A percentile compares a stretch with the other conserved stretches of the same genome.
Evolutionary conservation across 2,329 filamentous ascomycete species (phyloP).

Genomic region (Fusarium penzigii): DNA sequence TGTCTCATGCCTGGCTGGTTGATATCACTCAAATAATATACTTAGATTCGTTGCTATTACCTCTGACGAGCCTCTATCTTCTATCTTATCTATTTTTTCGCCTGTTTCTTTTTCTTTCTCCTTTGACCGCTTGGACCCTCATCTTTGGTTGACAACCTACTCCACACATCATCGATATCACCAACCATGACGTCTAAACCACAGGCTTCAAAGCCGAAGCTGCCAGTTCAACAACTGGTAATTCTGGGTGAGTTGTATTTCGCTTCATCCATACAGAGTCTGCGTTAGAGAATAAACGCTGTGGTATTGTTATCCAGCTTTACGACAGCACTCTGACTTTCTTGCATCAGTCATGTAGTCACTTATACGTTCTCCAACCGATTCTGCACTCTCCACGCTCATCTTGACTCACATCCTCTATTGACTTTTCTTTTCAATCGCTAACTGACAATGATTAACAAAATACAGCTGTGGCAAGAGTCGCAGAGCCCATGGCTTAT

Average conservation of each 20-base stretch:
- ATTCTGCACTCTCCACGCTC: constrained; percentile 2
- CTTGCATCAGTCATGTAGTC: not conserved
- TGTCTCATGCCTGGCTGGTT: too few species aligned
- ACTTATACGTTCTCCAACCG: not conserved
- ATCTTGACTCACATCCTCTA: constrained; percentile 9
- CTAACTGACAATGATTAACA: constrained; percentile 28
- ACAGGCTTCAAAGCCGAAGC: constrained; percentile 50
- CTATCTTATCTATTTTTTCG: not conserved
- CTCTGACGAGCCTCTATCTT: too few species aligned
- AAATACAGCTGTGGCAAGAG: constrained; percentile 68
- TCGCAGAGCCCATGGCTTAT: constrained; percentile 73
- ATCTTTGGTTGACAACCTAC: not conserved
- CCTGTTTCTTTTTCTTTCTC: not conserved
- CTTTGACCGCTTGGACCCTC: not conserved
- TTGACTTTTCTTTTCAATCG: constrained; percentile 2
- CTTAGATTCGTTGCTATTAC: too few species aligned
- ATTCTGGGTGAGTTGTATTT: constrained; percentile 67
- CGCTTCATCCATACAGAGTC: too few species aligned
- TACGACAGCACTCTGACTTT: not conserved
- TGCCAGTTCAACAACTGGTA: constrained; percentile 74
- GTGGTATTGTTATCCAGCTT: too few species aligned
- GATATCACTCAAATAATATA: too few species aligned
- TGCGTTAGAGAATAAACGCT: too few species aligned
- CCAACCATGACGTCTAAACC: constrained; percentile 23
- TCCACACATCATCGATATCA: not conserved